phyloP scores from a whole-genome alignment of 1,139 yeast species.

The Scheffersomyces illinoinensis region DNA sequence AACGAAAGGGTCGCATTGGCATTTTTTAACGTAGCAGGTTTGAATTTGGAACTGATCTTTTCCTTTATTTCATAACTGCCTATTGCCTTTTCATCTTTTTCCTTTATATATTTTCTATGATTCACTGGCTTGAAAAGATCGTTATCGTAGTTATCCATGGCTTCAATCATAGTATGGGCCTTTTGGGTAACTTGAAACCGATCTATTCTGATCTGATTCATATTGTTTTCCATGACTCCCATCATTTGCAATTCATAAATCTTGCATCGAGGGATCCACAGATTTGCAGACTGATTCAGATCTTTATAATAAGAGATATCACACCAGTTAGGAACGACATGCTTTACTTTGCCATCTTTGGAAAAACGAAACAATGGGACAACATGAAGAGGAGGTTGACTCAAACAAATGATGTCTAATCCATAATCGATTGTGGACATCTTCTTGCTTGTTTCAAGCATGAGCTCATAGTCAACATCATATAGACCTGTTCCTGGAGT shows the following conservation, averaged over 20 bases:
- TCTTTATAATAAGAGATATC: conserved; percentile 88
- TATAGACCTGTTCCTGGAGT: conserved; percentile 94
- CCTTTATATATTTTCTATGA: conserved; percentile 3
- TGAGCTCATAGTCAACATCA: conserved; percentile 83
- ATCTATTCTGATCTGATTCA: conserved; percentile 62
- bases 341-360: conserved; percentile 52
- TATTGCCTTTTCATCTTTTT: conserved; percentile 7
- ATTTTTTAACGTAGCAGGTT: conserved; percentile 13
- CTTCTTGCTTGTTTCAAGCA: conserved; percentile 74
- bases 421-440: conserved; percentile 80
- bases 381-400: conserved; percentile 88
- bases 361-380: conserved; percentile 81
- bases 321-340: conserved; percentile 92
- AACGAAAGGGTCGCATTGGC: conserved; percentile 28
- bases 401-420: conserved; percentile 82
- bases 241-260: conserved; percentile 96
- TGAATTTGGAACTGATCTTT: conserved; percentile 2
- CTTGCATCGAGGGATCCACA: conserved; percentile 92
- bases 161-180: conserved; percentile 40
- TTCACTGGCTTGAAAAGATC: conserved; percentile 43
- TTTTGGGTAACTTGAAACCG: conserved; percentile 37
- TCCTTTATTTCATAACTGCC: conserved; percentile 7
- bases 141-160: conserved; percentile 65
- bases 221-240: conserved; percentile 94
- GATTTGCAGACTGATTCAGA: conserved; percentile 42